These are phyloP conservation scores for Eurotiales sp. DNA, from an alignment of 2,329 filamentous ascomycete species.

Conservation along the genomic window DNA sequence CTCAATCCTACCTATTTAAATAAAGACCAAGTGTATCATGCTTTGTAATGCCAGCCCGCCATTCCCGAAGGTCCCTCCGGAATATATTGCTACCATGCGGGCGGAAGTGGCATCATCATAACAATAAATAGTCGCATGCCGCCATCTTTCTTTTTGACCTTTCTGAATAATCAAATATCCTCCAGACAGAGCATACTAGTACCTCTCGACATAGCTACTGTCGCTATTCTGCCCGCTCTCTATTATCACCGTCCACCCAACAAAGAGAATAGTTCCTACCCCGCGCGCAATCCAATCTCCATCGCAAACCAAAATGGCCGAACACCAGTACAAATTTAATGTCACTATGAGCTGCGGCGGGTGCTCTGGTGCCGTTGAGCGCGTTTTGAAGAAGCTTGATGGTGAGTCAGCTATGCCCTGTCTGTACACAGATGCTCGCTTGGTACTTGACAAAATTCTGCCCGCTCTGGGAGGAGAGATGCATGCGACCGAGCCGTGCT, in stretches of 20 bases:
- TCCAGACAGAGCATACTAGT: too few relatives aligned
- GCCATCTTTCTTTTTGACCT: background rate
- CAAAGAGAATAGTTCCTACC: too few relatives aligned
- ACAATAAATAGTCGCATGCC: background rate
- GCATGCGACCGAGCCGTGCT: too few relatives aligned
- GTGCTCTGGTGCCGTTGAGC: slow-evolving; percentile 90
- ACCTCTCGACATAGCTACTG: too few relatives aligned
- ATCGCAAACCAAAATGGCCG: slow-evolving; percentile 60
- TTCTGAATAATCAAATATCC: too few relatives aligned
- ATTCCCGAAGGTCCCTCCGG: background rate
- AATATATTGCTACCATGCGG: background rate
- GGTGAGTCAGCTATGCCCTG: slow-evolving; percentile 52
- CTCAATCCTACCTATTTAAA: too few relatives aligned
- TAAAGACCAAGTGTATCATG: too few relatives aligned
- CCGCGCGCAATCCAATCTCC: too few relatives aligned
- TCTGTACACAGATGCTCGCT: too few relatives aligned
- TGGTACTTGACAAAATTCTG: too few relatives aligned
- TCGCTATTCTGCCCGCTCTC: background rate
- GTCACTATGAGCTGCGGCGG: slow-evolving; percentile 92
- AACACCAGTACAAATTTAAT: slow-evolving; percentile 93
- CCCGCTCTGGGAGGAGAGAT: too few relatives aligned
- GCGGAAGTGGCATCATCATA: slow-evolving; percentile 9
- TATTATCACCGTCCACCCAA: background rate
- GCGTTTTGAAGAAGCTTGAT: slow-evolving; percentile 86
- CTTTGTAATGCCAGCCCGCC: background rate